Conservation (phyloP, 305 asterid genomes). For the Caryopteris hybrid region DNA sequence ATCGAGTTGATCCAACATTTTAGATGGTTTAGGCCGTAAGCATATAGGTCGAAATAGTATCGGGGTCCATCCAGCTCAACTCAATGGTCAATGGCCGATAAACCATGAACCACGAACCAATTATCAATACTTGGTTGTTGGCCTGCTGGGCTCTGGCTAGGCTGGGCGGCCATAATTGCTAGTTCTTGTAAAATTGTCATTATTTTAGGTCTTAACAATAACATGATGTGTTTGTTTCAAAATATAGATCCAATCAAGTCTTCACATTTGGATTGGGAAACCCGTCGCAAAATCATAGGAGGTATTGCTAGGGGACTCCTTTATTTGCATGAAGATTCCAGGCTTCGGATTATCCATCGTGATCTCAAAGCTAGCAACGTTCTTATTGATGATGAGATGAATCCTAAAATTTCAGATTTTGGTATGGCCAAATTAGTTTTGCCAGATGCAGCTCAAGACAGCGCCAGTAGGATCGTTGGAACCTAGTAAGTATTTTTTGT, state of each 20-base stretch:
- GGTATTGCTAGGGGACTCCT: constrained; percentile 28
- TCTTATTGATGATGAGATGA: constrained; percentile 28
- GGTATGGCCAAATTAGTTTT: not conserved
- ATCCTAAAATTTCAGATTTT: constrained; percentile 34
- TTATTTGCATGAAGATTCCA: constrained; percentile 32
- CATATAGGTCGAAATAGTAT: no score
- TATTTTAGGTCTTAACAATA: no score
- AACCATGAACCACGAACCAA: no score
- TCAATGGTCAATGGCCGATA: no score
- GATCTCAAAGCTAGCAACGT: constrained; percentile 20
- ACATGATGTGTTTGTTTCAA: not conserved
- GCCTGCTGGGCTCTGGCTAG: no score
- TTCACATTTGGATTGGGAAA: not conserved
- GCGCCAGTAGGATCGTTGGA: not conserved
- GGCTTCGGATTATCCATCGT: constrained; percentile 19
- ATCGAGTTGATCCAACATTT: no score
- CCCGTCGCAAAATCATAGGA: constrained; percentile 26
- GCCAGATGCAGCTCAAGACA: not conserved
- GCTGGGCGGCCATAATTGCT: no score
- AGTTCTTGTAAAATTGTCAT: no score
- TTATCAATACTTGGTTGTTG: no score
- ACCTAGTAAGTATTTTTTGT: constrained; percentile 24
- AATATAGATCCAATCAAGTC: not conserved
- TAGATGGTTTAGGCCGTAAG: no score
- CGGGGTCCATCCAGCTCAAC: no score